A percentile compares a stretch with the other conserved stretches of the same genome.
These are phyloP conservation scores for Trypanosoma melophagium DNA, from an alignment of 208 protist genomes.

Conservation along the genomic window DNA sequence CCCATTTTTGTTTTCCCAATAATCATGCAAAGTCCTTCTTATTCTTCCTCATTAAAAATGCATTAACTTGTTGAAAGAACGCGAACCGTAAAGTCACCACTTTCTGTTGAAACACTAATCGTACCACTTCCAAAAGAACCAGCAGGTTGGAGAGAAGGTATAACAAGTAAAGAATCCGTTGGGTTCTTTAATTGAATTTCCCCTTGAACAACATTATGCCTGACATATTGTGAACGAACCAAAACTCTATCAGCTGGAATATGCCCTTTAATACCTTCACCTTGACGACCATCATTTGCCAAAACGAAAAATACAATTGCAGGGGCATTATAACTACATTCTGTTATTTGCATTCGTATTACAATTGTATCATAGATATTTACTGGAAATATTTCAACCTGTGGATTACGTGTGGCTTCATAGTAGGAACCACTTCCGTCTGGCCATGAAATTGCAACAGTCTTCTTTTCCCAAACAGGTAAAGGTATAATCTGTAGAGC, in stretches of 20 bases:
- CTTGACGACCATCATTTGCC: conserved; percentile 41
- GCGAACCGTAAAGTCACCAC: conserved; percentile 28
- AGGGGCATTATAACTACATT: conserved; percentile 53
- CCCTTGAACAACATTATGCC: conserved; percentile 54
- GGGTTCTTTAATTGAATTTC: conserved; percentile 40
- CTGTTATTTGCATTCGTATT: conserved; percentile 54
- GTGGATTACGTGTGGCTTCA: conserved; percentile 64
- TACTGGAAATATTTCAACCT: conserved; percentile 73
- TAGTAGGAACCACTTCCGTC: conserved; percentile 73
- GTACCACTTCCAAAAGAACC: conserved; percentile 54
- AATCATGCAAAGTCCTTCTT: background rate
- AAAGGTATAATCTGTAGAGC: conserved; percentile 34
- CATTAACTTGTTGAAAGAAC: conserved; percentile 24
- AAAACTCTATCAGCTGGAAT: conserved; percentile 52
- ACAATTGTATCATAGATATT: conserved; percentile 50
- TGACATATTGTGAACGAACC: conserved; percentile 70
- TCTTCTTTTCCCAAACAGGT: conserved; percentile 61
- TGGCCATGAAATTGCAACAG: conserved; percentile 44
- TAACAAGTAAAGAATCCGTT: conserved; percentile 66
- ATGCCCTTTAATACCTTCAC: conserved; percentile 53
- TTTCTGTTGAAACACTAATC: conserved; percentile 52
- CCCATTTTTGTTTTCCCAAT: too few relatives aligned
- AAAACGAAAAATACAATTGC: conserved; percentile 75
- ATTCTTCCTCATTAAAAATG: background rate
- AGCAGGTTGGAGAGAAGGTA: conserved; percentile 81